These are phyloP conservation scores for Triticum urartu DNA, from an alignment of 176 grass and related monocot genomes.

Conservation along the genomic window DNA sequence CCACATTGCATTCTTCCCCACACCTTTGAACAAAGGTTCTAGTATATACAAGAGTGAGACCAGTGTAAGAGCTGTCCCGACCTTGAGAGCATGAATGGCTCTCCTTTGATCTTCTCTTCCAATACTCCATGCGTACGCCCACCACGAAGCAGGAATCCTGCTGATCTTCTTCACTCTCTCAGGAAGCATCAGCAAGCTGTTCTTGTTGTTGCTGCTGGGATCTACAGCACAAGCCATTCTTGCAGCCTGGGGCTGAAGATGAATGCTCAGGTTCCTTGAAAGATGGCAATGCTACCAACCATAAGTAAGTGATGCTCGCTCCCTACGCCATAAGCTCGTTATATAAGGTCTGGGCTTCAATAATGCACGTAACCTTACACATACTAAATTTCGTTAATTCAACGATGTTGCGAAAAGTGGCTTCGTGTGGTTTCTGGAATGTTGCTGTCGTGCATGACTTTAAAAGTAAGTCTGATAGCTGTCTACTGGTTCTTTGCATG, in stretches of 20 bases:
- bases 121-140: slow-evolving; percentile 44
- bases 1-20: slow-evolving; percentile 95
- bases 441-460: slow-evolving; percentile 42
- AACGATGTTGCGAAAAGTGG: slow-evolving; percentile 1
- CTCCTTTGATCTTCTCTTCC: slow-evolving; percentile 78
- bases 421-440: slow-evolving; percentile 45
- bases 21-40: slow-evolving; percentile 68
- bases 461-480: slow-evolving; percentile 24
- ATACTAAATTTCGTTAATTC: neutral
- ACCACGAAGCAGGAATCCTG: slow-evolving; percentile 43
- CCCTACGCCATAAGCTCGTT: slow-evolving; percentile 4
- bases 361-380: neutral
- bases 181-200: neutral
- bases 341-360: slow-evolving; percentile 30
- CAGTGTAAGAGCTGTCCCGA: slow-evolving; percentile 65
- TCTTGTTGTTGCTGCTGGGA: slow-evolving; percentile 32
- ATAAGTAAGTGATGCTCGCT: slow-evolving; percentile 6
- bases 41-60: slow-evolving; percentile 81
- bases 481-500: slow-evolving; percentile 26
- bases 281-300: slow-evolving; percentile 7
- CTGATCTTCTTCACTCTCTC: slow-evolving; percentile 40
- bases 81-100: slow-evolving; percentile 78
- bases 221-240: slow-evolving; percentile 37
- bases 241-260: slow-evolving; percentile 9
- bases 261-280: slow-evolving; percentile 24